Conservation (phyloP, 1,284 basidiomycete species). For the Irpex sp. region DNA sequence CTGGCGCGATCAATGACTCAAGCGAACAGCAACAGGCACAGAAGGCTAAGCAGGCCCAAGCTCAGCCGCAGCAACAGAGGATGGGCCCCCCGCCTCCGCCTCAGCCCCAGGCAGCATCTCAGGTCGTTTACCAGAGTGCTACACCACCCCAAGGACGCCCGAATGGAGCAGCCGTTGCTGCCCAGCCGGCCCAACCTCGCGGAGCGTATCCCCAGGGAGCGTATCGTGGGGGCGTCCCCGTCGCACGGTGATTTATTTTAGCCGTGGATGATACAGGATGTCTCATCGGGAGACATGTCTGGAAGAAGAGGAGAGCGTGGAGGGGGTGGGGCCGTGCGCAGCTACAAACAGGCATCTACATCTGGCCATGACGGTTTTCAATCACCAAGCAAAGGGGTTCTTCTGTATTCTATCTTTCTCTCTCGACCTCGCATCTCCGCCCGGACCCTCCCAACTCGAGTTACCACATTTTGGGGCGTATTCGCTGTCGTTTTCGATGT, state of each 20-base stretch:
- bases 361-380: background rate
- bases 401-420: slow-evolving; percentile 11
- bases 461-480: background rate
- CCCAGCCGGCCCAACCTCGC: slow-evolving; percentile 17
- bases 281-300: background rate
- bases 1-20: slow-evolving; percentile 49
- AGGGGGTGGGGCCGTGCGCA: background rate
- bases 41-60: slow-evolving; percentile 10
- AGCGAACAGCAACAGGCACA: slow-evolving; percentile 18
- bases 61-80: slow-evolving; percentile 12
- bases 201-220: slow-evolving; percentile 22
- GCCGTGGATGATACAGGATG: background rate
- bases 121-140: slow-evolving; percentile 30
- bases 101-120: slow-evolving; percentile 15
- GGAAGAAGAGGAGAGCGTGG: background rate
- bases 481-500: slow-evolving; percentile 7
- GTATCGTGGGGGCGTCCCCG: slow-evolving; percentile 28
- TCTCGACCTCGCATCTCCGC: background rate
- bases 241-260: slow-evolving; percentile 23
- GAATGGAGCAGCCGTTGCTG: slow-evolving; percentile 24
- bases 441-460: background rate
- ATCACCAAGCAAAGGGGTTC: slow-evolving; percentile 4
- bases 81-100: slow-evolving; percentile 14
- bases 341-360: slow-evolving; percentile 3
- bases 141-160: slow-evolving; percentile 19